Base-by-base conservation (phyloP, 2,329 filamentous ascomycete genomes). In the Penicillium sp. region DNA sequence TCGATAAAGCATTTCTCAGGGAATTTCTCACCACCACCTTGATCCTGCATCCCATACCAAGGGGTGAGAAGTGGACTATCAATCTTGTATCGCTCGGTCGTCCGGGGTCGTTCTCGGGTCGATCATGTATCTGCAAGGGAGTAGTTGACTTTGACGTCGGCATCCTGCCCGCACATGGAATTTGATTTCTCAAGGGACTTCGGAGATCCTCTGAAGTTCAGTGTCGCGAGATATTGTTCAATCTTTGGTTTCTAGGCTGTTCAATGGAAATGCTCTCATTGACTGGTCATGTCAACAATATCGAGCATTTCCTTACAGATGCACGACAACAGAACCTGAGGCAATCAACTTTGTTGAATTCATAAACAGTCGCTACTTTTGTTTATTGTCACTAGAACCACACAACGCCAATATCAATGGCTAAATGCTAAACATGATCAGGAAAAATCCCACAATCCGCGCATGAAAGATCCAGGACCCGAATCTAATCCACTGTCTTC, bases 401-500 rank as follows among this genome's bases (percentile, higher is more conserved):
- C n/a, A n/a, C n/a, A n/a, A n/a, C n/a, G n/a, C n/a, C n/a, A n/a
- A n/a, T n/a, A n/a, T n/a, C n/a, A n/a, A n/a, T n/a, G n/a, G n/a
- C n/a, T n/a, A 25, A 11, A 27, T 15, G 26, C 14, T 5, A 30
- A 22, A 5, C 6, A 12, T 12, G 14, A 27, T 8, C 16, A 32
- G 25, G 37, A 52, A 42, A 66, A 68, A 44, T 62, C 59, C 65
- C 64, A 67, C 25, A 68, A 38, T 12, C 42, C 47, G 44, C 66
- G 55, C 40, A 68, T 42, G 27, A 67, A 47, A 42, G 43, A 51
- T 3, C 62, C 65, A 15, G 61, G 50, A 26, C 59, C 65, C 11
- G 54, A 59, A 47, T 68, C 65, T 29, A 57, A 43, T 2, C 63
- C 64, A 16, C 58, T 60, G 52, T 67, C 63, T 37, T 67, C 64